These are phyloP conservation scores for Theileria annulata DNA, from an alignment of 169 alveolate species.

Conservation along the genomic window DNA sequence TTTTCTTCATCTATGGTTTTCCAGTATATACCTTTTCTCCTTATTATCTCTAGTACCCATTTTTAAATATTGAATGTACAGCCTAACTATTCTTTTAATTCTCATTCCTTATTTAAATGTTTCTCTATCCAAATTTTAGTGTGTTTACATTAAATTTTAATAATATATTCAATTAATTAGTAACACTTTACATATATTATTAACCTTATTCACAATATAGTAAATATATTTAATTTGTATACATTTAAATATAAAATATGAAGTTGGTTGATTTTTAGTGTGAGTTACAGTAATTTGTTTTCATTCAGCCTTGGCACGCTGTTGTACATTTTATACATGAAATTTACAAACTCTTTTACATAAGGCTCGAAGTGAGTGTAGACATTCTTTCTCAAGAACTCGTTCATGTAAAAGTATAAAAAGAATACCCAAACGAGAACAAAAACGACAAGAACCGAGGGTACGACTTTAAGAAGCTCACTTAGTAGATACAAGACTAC, in stretches of 20 bases:
- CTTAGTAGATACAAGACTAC: constrained; percentile 36
- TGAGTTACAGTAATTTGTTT: background rate
- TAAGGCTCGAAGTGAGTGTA: constrained; percentile 39
- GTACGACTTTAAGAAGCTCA: constrained; percentile 31
- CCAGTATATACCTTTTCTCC: background rate
- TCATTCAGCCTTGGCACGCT: constrained; percentile 53
- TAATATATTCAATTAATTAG: background rate
- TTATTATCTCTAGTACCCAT: no score
- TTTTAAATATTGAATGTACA: background rate
- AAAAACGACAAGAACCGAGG: constrained; percentile 29
- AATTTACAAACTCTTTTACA: constrained; percentile 2
- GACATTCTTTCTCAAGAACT: constrained; percentile 19
- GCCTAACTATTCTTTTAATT: background rate
- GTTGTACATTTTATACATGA: constrained; percentile 17
- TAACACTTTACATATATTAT: no score
- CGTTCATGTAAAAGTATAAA: constrained; percentile 36
- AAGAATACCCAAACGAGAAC: constrained; percentile 36
- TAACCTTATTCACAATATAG: no score
- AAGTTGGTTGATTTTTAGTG: background rate
- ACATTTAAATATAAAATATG: background rate
- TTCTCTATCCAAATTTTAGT: background rate
- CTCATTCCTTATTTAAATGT: background rate
- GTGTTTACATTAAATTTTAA: no score
- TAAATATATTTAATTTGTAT: no score
- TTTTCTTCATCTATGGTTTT: background rate